Evolutionary conservation across 2,329 filamentous ascomycete genomes (phyloP).

Genomic region (Pseudocercospora musae): DNA sequence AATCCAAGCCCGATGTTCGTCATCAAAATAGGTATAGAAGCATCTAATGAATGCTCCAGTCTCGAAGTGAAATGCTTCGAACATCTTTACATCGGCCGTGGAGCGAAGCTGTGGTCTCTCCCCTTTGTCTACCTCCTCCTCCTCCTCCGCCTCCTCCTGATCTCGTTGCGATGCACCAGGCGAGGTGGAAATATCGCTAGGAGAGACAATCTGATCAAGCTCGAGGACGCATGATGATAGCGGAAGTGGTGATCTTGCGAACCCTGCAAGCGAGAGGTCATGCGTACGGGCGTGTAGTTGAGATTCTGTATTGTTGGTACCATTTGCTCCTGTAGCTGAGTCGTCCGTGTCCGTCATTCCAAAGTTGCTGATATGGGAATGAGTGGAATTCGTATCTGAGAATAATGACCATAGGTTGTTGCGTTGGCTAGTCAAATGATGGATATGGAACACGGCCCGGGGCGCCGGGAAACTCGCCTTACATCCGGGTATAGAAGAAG

Average conservation of each 20-base stretch:
- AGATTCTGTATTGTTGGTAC: not conserved
- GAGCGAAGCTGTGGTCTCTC: not conserved
- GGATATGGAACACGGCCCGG: too few species aligned
- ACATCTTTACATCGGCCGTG: constrained; percentile 9
- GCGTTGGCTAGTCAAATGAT: not conserved
- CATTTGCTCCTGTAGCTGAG: not conserved
- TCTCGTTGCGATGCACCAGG: not conserved
- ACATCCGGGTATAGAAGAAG: too few species aligned
- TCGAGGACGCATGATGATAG: not conserved
- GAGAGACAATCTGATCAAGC: not conserved
- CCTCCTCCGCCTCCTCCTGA: not conserved
- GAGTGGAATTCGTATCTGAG: not conserved
- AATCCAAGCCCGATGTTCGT: constrained; percentile 9
- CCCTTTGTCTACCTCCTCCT: not conserved
- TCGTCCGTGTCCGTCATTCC: not conserved
- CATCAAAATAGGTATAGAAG: constrained; percentile 15
- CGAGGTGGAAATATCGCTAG: not conserved
- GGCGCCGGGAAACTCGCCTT: not conserved
- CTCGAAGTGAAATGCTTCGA: constrained; percentile 11
- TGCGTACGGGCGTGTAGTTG: not conserved
- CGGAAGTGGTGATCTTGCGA: too few species aligned
- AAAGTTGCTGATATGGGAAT: not conserved
- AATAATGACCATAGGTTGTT: not conserved
- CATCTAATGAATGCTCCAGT: constrained; percentile 10
- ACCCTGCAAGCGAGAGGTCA: not conserved